A percentile compares a stretch with the other conserved stretches of the same genome.
Conservation (phyloP, 2,329 filamentous ascomycete species). For the Microcera coccophila region DNA sequence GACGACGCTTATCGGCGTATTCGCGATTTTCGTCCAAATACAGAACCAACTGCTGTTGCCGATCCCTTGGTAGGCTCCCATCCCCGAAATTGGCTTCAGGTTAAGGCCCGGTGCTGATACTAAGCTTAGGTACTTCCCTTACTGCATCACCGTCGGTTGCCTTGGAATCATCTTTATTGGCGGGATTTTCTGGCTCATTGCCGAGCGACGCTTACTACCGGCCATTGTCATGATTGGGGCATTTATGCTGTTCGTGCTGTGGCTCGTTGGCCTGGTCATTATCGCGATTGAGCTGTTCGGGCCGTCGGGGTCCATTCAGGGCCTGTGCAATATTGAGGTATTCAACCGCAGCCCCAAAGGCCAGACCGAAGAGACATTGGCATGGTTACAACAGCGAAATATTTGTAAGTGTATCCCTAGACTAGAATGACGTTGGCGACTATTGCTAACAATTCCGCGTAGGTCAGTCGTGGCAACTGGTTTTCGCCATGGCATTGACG, state of each 20-base stretch:
- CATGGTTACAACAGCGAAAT: constrained; percentile 59
- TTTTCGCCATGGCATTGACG: constrained; percentile 60
- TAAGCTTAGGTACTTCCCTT: constrained; percentile 64
- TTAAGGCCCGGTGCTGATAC: too few relatives aligned
- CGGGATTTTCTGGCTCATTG: constrained; percentile 60
- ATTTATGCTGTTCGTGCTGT: constrained; percentile 65
- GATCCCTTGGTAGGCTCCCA: constrained; percentile 53
- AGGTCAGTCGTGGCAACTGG: constrained; percentile 62
- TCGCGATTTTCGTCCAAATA: constrained; percentile 55
- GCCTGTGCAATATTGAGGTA: constrained; percentile 57
- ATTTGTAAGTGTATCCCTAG: constrained; percentile 51
- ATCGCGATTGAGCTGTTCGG: constrained; percentile 62
- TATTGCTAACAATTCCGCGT: not conserved
- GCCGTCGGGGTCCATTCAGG: constrained; percentile 53
- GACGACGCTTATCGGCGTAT: constrained; percentile 57
- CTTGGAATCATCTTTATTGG: constrained; percentile 65
- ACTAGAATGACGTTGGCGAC: constrained; percentile 14
- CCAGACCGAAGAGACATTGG: constrained; percentile 52
- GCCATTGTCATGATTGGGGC: constrained; percentile 60
- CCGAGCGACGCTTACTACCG: constrained; percentile 56
- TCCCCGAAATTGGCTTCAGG: constrained; percentile 1
- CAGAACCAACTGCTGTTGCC: constrained; percentile 53
- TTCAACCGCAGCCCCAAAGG: constrained; percentile 49
- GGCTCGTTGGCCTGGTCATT: constrained; percentile 62
- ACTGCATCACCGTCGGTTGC: constrained; percentile 56